Base-by-base conservation (phyloP, 2,329 filamentous ascomycete species). In the Fusarium annulatum region DNA sequence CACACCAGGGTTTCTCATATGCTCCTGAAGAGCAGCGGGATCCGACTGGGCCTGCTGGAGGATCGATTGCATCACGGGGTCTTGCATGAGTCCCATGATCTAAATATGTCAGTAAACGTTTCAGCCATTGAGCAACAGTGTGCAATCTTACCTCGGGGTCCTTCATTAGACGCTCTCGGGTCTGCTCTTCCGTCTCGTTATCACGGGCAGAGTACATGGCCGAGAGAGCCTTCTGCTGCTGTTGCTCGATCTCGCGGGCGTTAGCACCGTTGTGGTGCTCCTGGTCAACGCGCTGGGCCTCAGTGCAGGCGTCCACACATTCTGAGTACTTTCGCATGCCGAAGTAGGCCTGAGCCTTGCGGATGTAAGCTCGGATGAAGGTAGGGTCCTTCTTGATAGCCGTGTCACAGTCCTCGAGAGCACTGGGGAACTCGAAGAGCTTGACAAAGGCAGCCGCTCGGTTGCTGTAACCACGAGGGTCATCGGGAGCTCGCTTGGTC, bases 321-420 rank as follows among this genome's bases (percentile, higher is more conserved):
- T 95, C 96, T 83, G 92, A 97, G 88, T 97, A 98, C 84, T 99
- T 96, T 83, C 96, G 94, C 96, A 99, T 99, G 78, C 95, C 95
- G 77, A 96, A 95, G 83, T 96, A 94, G 46, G 95, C 94, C 85
- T 98, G 95, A 0, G 95, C 95, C 88, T 98, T 98, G 81, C 96
- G 93, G 78, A 99, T 93, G 84, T 98, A 98, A 12, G 96, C 96
- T 64, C 96, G 92, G 84, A 98, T 96, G 84, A 99, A 99, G 80
- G 92, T 93, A 65, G 93, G 89, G 79, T 99, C 96, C 78, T 92
- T 93, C 88, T 94, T 93, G 85, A 97, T 97, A 49, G 96, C 96
- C 76, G 90, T 86, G 82, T 97, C 92, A 83, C 96, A 98, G 86
- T 99, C 97, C 55, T 95, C 91, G 43, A 99, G 91, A 2, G 96